These are phyloP conservation scores for Phalaenopsis equestris DNA, from an alignment of 106 monocot genomes.

Conservation along the genomic window DNA sequence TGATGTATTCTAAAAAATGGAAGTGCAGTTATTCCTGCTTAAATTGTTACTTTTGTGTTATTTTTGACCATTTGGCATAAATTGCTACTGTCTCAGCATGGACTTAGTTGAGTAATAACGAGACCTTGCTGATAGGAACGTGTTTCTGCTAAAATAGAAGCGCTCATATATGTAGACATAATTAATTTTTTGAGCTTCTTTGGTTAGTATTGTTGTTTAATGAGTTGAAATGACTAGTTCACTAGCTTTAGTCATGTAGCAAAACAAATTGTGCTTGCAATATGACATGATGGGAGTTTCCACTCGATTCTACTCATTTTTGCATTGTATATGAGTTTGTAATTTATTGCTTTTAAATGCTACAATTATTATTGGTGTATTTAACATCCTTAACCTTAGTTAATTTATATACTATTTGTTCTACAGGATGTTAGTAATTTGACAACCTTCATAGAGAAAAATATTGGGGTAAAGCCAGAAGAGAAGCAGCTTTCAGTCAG, in stretches of 20 bases:
- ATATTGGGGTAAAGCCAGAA: conserved; percentile 61
- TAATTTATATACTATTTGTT: background rate
- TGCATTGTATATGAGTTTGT: background rate
- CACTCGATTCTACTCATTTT: background rate
- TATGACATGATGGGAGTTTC: background rate
- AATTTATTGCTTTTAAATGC: background rate
- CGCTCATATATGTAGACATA: background rate
- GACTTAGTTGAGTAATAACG: background rate
- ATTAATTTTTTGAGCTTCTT: background rate
- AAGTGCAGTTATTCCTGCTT: background rate
- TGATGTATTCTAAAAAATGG: background rate
- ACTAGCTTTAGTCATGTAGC: background rate
- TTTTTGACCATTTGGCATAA: background rate
- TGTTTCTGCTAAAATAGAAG: background rate
- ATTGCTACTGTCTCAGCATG: background rate
- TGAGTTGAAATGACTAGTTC: background rate
- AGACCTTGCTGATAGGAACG: background rate
- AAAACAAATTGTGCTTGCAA: background rate
- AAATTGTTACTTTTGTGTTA: background rate
- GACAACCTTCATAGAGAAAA: conserved; percentile 78
- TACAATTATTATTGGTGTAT: background rate
- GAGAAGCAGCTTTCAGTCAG: conserved; percentile 97
- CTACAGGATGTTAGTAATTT: conserved; percentile 73
- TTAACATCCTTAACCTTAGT: background rate
- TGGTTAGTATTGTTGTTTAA: background rate